Base-by-base conservation (phyloP, 192 early-diverging fungal species). In the Mortierella hygrophila region DNA sequence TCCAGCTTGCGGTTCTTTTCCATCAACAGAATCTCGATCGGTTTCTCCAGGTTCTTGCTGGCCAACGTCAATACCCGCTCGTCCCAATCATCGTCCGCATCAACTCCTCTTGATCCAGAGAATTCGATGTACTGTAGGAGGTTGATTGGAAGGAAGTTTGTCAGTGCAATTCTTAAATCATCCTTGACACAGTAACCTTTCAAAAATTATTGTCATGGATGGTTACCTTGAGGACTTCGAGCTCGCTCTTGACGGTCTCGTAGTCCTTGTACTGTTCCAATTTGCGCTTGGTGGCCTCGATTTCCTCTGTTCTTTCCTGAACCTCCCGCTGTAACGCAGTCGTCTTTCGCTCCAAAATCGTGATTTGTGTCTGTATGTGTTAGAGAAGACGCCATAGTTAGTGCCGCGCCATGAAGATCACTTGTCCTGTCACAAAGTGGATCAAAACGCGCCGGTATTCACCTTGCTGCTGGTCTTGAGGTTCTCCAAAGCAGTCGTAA, bases 1-100 rank as follows among this genome's bases (percentile, higher is more conserved):
- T 97, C 94, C 40, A 98, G 87, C 29, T 91, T 89, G 85, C 96
- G 97, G 90, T 96, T 98, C 83, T 96, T 95, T 15, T 93, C 92
- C 82, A 97, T 93, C 75, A 97, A 78, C 29, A 97, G 91, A 21
- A 91, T 91, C 87, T 99, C 97, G 49, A 99, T 81, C 4, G 93
- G 87, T 32, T 93, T 91, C 29, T 88, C 90, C n/a, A 82, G 73
- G 7, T 82, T 83, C 63, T 88, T 88, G 80, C 81, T 78, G n/a
- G 77, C 82, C 49, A 81, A 72, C 11, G 81, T 89, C 77, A 90
- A 73, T 20, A 89, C 89, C n/a, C 83, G 82, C 37, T 79, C 89
- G 10, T 88, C 89, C 32, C 81, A 89, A 37, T 88, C 88, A 0
- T 88, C 88, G 37, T 89, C 76, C 23, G 72, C 89, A 47, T 85